phyloP scores from a whole-genome alignment of 257 asterid species.

The Verbena officinalis region DNA sequence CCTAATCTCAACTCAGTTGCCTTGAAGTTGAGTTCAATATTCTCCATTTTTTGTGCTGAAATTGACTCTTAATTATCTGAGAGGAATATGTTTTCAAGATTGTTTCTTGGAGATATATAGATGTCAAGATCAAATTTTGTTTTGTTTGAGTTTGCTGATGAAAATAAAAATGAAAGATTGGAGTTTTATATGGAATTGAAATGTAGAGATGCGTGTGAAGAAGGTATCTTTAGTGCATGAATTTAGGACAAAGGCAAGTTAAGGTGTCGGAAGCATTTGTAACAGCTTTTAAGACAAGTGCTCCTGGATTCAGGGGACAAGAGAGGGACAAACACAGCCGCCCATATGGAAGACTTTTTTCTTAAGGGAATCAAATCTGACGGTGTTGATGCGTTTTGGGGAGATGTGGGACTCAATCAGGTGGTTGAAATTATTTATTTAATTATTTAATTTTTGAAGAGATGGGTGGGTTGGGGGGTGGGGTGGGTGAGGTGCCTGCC shows the following conservation, averaged over 20 bases:
- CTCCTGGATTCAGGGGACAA: slow-evolving; percentile 57
- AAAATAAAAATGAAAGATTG: neutral
- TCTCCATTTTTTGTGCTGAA: slow-evolving; percentile 36
- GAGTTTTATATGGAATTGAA: neutral
- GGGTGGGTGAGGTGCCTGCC: slow-evolving; percentile 21
- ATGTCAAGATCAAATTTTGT: neutral
- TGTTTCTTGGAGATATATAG: neutral
- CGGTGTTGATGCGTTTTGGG: slow-evolving; percentile 45
- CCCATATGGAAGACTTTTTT: slow-evolving; percentile 51
- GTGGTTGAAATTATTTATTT: neutral
- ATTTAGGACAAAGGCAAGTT: slow-evolving; percentile 45
- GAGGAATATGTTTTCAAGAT: neutral
- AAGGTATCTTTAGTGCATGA: slow-evolving; percentile 34
- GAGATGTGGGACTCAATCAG: neutral
- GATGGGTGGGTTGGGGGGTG: slow-evolving; percentile 13
- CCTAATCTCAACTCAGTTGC: slow-evolving; percentile 89
- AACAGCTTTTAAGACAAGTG: slow-evolving; percentile 46
- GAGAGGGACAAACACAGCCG: slow-evolving; percentile 63
- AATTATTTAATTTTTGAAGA: too few relatives aligned
- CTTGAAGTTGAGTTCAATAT: slow-evolving; percentile 53
- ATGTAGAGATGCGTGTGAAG: slow-evolving; percentile 2
- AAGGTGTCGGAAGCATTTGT: slow-evolving; percentile 58
- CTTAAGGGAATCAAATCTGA: neutral
- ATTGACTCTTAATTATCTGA: neutral
- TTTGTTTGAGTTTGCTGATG: neutral